A percentile compares a stretch with the other conserved stretches of the same genome.
phyloP scores from a whole-genome alignment of 129 eudicot genomes.

The Gnaphalium uliginosum region DNA sequence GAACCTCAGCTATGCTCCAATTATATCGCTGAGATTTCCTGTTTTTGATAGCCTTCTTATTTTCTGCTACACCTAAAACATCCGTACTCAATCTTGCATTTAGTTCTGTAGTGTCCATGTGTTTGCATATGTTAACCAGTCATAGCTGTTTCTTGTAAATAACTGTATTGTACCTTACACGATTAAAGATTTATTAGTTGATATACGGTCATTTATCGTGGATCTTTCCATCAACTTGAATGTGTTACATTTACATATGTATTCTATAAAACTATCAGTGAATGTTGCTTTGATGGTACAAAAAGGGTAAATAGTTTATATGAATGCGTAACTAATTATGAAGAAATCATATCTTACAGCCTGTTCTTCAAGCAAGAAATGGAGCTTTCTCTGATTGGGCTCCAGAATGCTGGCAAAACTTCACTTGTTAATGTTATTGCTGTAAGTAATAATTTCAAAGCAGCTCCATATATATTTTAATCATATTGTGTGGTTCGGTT shows the following conservation, averaged over 20 bases:
- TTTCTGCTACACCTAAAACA: not conserved
- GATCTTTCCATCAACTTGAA: not conserved
- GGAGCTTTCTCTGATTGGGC: constrained; percentile 98
- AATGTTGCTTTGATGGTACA: not conserved
- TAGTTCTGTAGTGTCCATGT: not conserved
- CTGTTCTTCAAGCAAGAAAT: constrained; percentile 98
- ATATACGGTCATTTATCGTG: not conserved
- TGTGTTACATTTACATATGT: not conserved
- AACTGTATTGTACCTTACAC: not conserved
- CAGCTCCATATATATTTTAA: constrained; percentile 1
- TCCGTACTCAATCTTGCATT: too few relatives aligned
- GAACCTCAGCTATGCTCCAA: not conserved
- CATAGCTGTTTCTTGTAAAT: not conserved
- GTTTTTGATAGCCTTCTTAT: not conserved
- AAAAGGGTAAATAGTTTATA: not conserved
- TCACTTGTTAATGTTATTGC: constrained; percentile 97
- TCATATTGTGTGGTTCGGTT: not conserved
- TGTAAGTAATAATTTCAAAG: constrained; percentile 51
- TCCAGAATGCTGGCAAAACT: constrained; percentile 97
- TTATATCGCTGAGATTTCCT: not conserved
- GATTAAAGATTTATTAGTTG: not conserved
- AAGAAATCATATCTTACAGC: constrained; percentile 48
- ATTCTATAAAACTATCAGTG: not conserved
- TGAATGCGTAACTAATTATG: constrained; percentile 3
- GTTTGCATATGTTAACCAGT: not conserved